Conservation (phyloP, 169 alveolate genomes). For the Plasmodium chabaudi region DNA sequence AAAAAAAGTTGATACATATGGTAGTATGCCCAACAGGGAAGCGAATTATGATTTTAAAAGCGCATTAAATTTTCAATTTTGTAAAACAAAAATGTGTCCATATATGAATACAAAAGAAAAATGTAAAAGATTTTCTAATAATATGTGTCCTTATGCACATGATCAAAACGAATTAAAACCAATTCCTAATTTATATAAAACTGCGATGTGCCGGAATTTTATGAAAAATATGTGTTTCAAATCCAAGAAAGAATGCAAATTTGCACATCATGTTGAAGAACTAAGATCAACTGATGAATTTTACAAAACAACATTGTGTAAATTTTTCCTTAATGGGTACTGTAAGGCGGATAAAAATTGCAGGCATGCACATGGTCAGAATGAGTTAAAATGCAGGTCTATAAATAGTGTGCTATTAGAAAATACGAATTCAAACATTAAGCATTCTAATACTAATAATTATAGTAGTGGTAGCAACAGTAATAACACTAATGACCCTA, state of each 20-base stretch:
- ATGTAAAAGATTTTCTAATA: constrained; percentile 75
- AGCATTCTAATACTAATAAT: not conserved
- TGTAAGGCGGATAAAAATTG: constrained; percentile 75
- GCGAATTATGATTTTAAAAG: constrained; percentile 74
- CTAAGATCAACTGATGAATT: constrained; percentile 76
- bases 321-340: constrained; percentile 73
- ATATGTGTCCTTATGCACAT: constrained; percentile 77
- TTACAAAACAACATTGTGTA: constrained; percentile 76
- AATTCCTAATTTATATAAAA: constrained; percentile 75
- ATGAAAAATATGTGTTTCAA: constrained; percentile 71
- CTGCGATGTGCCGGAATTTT: constrained; percentile 77
- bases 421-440: not conserved
- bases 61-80: constrained; percentile 69
- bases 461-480: not conserved
- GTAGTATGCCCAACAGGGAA: constrained; percentile 37
- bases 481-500: not conserved
- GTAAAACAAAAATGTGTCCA: constrained; percentile 77
- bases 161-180: constrained; percentile 76
- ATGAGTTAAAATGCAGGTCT: constrained; percentile 67
- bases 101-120: constrained; percentile 77
- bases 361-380: constrained; percentile 76
- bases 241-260: constrained; percentile 72
- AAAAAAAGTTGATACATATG: constrained; percentile 19
- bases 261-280: constrained; percentile 77
- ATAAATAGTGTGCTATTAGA: not conserved